Evolutionary conservation across 805 yeast species (phyloP).

Genomic region (Wickerhamiella qilinensis): DNA sequence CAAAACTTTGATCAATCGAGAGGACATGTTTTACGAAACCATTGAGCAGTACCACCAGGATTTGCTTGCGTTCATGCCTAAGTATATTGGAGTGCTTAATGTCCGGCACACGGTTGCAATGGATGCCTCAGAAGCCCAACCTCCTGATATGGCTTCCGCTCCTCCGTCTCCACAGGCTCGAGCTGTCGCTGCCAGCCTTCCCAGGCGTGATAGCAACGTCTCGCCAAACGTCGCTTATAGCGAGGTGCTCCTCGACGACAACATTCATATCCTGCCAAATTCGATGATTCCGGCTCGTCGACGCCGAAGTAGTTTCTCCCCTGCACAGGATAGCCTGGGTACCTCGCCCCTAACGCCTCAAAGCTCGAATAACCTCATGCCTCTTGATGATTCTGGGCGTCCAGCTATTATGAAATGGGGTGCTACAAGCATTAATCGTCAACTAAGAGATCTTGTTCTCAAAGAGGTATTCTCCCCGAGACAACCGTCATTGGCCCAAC

Average conservation of each 20-base stretch:
- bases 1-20: conserved; percentile 80
- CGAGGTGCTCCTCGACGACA: conserved; percentile 70
- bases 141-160: not conserved
- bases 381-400: not conserved
- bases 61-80: conserved; percentile 74
- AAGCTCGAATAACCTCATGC: not conserved
- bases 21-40: conserved; percentile 80
- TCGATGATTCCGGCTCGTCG: conserved; percentile 35
- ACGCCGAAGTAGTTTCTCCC: not conserved
- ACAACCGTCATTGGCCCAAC: not conserved
- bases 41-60: conserved; percentile 67
- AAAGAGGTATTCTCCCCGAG: conserved; percentile 41
- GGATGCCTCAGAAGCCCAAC: not conserved
- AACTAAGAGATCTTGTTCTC: conserved; percentile 52
- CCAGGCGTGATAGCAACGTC: not conserved
- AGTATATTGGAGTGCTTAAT: conserved; percentile 83
- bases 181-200: not conserved
- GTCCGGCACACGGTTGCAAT: conserved; percentile 51
- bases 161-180: not conserved
- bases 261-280: conserved; percentile 79
- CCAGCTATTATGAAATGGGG: conserved; percentile 25
- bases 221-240: not conserved
- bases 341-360: not conserved
- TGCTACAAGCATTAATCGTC: conserved; percentile 54
- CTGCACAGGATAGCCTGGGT: not conserved